Percentiles rank a stretch among this genome's conserved stretches.
phyloP scores from a whole-genome alignment of 345 rosid genomes.

The Clausena lansium region DNA sequence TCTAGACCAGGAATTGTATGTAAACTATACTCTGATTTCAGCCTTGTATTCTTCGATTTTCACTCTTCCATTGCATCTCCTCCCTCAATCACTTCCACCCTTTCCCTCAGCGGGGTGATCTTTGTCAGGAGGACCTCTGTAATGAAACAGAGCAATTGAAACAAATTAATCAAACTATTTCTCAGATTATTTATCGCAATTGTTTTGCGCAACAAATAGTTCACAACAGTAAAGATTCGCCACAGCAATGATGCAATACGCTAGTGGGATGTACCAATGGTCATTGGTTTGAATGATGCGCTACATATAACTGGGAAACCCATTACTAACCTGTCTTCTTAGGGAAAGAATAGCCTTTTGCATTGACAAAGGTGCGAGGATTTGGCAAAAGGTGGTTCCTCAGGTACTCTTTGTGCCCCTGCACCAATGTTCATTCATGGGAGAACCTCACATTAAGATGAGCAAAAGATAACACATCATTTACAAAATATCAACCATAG shows the following conservation, averaged over 20 bases:
- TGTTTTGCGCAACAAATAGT: background rate
- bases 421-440: slow-evolving; percentile 17
- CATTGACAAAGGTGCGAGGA: slow-evolving; percentile 62
- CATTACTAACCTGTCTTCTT: slow-evolving; percentile 63
- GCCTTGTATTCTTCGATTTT: slow-evolving; percentile 8
- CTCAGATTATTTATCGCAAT: background rate
- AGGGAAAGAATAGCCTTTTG: slow-evolving; percentile 59
- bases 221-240: background rate
- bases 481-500: slow-evolving; percentile 6
- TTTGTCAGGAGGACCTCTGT: slow-evolving; percentile 73
- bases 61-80: slow-evolving; percentile 83
- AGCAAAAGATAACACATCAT: background rate
- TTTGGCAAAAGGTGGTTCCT: slow-evolving; percentile 80
- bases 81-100: slow-evolving; percentile 48
- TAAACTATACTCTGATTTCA: background rate
- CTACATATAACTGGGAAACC: background rate
- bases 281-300: background rate
- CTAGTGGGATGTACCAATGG: background rate
- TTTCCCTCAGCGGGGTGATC: slow-evolving; percentile 60
- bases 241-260: background rate
- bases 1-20: background rate
- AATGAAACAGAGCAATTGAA: slow-evolving; percentile 17
- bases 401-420: slow-evolving; percentile 73
- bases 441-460: slow-evolving; percentile 11
- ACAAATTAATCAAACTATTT: background rate